phyloP scores from a whole-genome alignment of 345 rosid genomes.

The Mallotus nudiflorus region DNA sequence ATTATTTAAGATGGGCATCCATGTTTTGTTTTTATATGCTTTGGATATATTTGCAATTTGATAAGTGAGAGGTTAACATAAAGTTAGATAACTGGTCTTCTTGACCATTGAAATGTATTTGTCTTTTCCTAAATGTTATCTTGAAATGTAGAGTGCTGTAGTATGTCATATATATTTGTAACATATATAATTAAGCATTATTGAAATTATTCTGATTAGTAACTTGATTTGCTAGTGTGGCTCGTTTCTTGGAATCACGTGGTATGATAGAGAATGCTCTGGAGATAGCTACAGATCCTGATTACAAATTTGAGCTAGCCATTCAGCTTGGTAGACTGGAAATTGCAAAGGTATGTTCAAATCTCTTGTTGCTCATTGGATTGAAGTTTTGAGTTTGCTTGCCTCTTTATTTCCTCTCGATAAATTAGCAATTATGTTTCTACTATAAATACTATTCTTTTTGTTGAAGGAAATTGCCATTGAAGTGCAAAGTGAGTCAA shows the following conservation, averaged over 20 bases:
- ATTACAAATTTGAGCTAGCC: conserved; percentile 94
- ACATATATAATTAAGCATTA: neutral
- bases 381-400: neutral
- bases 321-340: conserved; percentile 92
- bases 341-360: conserved; percentile 72
- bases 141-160: neutral
- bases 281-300: conserved; percentile 96
- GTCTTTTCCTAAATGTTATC: neutral
- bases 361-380: neutral
- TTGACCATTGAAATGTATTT: neutral
- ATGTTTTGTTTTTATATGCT: no score
- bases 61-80: neutral
- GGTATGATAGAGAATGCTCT: conserved; percentile 96
- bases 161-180: neutral
- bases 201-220: neutral
- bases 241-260: conserved; percentile 96
- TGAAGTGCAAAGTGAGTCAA: conserved; percentile 83
- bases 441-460: conserved; percentile 2
- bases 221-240: conserved; percentile 63
- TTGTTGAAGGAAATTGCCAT: conserved; percentile 72
- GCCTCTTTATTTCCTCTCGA: neutral
- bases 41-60: neutral
- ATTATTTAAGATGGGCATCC: neutral
- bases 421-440: conserved; percentile 1
- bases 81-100: neutral